Evolutionary conservation across 768 basidiomycete genomes (phyloP).

Genomic region (Tubosaeta sp.): DNA sequence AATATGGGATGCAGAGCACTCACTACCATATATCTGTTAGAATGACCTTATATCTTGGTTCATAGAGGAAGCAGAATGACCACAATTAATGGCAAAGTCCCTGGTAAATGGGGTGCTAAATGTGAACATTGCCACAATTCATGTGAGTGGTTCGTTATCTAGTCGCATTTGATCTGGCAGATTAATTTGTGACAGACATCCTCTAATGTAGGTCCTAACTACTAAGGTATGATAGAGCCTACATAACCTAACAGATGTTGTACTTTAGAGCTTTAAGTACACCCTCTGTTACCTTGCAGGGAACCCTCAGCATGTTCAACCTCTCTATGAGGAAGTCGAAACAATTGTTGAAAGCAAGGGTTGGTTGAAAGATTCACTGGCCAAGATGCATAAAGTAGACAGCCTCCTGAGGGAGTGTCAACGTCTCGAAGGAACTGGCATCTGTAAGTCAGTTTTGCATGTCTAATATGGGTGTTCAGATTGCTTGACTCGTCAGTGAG

Average conservation of each 20-base stretch:
- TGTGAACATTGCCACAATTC: not conserved
- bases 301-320: not conserved
- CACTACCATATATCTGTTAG: conserved; percentile 6
- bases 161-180: too few relatives aligned
- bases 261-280: not conserved
- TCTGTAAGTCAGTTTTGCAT: too few relatives aligned
- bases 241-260: not conserved
- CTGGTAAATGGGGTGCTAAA: not conserved
- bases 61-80: conserved; percentile 10
- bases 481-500: too few relatives aligned
- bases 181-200: not conserved
- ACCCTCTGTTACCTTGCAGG: not conserved
- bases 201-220: not conserved
- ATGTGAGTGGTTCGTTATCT: not conserved
- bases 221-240: too few relatives aligned
- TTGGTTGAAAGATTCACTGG: not conserved
- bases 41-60: conserved; percentile 32
- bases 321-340: not conserved
- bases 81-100: not conserved
- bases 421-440: not conserved
- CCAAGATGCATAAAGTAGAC: not conserved
- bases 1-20: too few relatives aligned
- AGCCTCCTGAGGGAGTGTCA: not conserved
- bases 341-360: not conserved
- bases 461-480: too few relatives aligned